phyloP scores from a whole-genome alignment of 495 filamentous ascomycete species.

The Aspergillus bridgeri region DNA sequence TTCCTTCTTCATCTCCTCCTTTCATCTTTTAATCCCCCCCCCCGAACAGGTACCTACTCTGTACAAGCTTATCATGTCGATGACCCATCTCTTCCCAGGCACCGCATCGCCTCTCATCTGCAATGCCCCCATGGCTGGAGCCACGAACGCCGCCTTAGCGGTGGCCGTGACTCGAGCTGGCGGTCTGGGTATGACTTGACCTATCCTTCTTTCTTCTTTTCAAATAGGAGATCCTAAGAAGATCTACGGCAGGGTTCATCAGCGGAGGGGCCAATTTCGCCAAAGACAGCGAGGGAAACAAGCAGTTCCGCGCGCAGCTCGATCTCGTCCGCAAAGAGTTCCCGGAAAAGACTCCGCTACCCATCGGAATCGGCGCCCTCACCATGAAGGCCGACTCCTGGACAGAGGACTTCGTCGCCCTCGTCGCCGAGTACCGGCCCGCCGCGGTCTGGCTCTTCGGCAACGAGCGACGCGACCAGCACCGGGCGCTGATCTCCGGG shows the following conservation, averaged over 20 bases:
- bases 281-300: not conserved
- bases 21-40: not conserved
- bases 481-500: not conserved
- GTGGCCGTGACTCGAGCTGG: not conserved
- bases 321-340: not conserved
- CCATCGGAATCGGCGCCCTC: not conserved
- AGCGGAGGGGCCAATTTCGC: not conserved
- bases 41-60: not conserved
- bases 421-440: not conserved
- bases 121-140: slow-evolving; percentile 1
- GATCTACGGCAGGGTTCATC: slow-evolving; percentile 3
- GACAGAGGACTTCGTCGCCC: not conserved
- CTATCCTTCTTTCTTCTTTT: no score
- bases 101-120: not conserved
- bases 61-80: not conserved
- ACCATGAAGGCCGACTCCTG: not conserved
- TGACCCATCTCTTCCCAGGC: not conserved
- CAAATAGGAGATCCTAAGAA: no score
- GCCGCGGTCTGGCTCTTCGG: not conserved
- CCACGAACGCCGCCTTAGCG: not conserved
- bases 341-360: not conserved
- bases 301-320: not conserved
- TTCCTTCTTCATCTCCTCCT: not conserved
- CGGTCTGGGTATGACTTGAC: not conserved
- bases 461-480: not conserved